phyloP scores from a whole-genome alignment of 2,329 filamentous ascomycete species.

The Venturia aucupariae region DNA sequence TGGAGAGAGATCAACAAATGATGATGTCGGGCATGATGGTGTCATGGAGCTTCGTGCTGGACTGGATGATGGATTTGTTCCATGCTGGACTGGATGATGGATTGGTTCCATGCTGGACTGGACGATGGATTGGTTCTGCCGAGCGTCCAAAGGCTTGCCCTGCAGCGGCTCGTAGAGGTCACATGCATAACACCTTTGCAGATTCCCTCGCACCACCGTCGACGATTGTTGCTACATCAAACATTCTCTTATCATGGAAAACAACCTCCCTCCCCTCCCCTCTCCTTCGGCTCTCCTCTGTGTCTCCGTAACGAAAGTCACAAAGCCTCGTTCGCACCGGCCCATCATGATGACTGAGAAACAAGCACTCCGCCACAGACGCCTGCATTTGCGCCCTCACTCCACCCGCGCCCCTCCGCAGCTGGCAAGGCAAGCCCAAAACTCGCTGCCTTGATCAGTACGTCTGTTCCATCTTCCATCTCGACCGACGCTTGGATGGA shows the following conservation, averaged over 20 bases:
- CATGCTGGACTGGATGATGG: neutral
- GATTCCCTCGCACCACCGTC: slow-evolving; percentile 2
- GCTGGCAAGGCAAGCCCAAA: neutral
- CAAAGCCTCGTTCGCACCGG: no score
- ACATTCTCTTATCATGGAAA: slow-evolving; percentile 3
- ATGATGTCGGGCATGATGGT: neutral
- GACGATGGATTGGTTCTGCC: neutral
- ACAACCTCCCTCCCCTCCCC: no score
- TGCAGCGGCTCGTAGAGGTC: neutral
- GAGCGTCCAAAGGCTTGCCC: neutral
- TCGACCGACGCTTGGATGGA: neutral
- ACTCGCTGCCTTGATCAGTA: neutral
- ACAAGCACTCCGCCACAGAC: neutral
- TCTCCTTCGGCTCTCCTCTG: slow-evolving; percentile 6
- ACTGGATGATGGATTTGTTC: neutral
- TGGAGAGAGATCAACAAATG: neutral
- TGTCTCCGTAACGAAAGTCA: slow-evolving; percentile 2
- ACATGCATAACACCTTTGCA: neutral
- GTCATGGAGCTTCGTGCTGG: neutral
- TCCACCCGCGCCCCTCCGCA: neutral
- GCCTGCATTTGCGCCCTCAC: neutral
- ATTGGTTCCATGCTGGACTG: neutral
- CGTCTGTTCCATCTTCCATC: no score
- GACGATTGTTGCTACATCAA: slow-evolving; percentile 4
- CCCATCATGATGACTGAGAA: slow-evolving; percentile 4